Evolutionary conservation across 2,329 filamentous ascomycete genomes (phyloP), one percentile per base, ranked within the genome.

Genomic region (Ophiostoma sp.): DNA sequence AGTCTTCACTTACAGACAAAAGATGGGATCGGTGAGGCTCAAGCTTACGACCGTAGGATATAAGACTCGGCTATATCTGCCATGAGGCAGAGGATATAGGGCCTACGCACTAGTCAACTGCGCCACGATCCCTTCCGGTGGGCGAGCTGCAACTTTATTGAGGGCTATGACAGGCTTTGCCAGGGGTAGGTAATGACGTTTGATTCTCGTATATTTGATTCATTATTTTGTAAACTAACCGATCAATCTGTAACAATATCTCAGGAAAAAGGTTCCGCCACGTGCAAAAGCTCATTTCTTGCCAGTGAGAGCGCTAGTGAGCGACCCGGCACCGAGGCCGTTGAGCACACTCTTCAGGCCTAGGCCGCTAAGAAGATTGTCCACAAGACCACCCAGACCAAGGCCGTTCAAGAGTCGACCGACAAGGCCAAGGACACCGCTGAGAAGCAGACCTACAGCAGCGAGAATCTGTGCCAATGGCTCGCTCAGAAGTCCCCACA

Each of bases 381-480:
- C 49, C 6, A 55, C 49, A 27, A 55, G 49, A 27, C 49, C 49
- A 4, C 49, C 49, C 2, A 55, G 49, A 9, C 49, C 49, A 27
- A 55, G 49, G 4, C 49, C 49, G n/a, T 18, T 55, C 18, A 55
- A 55, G 11, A 55, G 49, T 11, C n/a, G 49, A 11, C 49, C 49
- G 49, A 55, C 49, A 55, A 55, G 49, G 8, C 49, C 49, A 11
- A 55, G 18, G 27, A 55, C 49, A 55, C 49, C 49, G 11, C 49
- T 55, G n/a, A 55, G 49, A 5, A 97, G 79, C 69, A 97, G 80
- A 36, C 93, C 93, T 63, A 97, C 93, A 11, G 91, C 93, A 8
- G 93, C 92, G 65, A 97, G 85, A 76, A 97, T 97, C 84, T 97
- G 93, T 84, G 93, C 92, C 36, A 97, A 82, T 11, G 93, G 93